These are phyloP conservation scores for Aspergillus sp. DNA, from an alignment of 2,329 filamentous ascomycete species.

Conservation along the genomic window DNA sequence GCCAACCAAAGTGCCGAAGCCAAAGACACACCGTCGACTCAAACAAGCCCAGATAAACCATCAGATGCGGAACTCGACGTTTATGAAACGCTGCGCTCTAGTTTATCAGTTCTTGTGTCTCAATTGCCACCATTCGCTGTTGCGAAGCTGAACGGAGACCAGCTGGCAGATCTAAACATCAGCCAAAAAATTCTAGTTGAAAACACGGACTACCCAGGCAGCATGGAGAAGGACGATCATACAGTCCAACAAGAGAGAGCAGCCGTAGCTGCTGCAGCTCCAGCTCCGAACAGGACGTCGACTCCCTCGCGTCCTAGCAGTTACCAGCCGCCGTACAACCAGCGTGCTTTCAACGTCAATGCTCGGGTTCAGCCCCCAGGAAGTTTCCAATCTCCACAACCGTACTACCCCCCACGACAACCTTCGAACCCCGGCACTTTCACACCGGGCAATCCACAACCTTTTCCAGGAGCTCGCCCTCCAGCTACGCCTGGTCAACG, in stretches of 20 bases:
- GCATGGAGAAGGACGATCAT: conserved; percentile 79
- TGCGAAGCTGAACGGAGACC: conserved; percentile 80
- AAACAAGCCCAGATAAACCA: conserved; percentile 51
- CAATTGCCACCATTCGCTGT: conserved; percentile 81
- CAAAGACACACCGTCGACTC: conserved; percentile 24
- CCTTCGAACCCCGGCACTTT: conserved; percentile 32
- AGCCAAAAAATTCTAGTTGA: conserved; percentile 75
- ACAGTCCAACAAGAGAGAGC: conserved; percentile 51
- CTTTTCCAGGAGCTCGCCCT: conserved; percentile 31
- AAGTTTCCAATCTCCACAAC: conserved; percentile 30
- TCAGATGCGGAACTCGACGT: conserved; percentile 56
- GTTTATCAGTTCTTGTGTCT: conserved; percentile 71
- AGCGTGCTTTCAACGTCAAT: conserved; percentile 33
- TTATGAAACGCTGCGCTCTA: conserved; percentile 74
- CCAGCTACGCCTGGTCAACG: conserved; percentile 39
- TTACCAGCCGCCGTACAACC: conserved; percentile 36
- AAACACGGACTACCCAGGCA: conserved; percentile 70
- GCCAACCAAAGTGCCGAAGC: conserved; percentile 33
- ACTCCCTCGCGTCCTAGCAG: conserved; percentile 35
- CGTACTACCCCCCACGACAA: conserved; percentile 32
- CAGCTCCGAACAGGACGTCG: conserved; percentile 34
- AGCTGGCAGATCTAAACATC: conserved; percentile 78
- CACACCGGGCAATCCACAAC: conserved; percentile 31
- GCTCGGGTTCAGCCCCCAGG: conserved; percentile 27
- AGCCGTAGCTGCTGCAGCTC: conserved; percentile 26